These are phyloP conservation scores for Magnusiomyces sp. DNA, from an alignment of 1,139 yeast species.

Conservation along the genomic window DNA sequence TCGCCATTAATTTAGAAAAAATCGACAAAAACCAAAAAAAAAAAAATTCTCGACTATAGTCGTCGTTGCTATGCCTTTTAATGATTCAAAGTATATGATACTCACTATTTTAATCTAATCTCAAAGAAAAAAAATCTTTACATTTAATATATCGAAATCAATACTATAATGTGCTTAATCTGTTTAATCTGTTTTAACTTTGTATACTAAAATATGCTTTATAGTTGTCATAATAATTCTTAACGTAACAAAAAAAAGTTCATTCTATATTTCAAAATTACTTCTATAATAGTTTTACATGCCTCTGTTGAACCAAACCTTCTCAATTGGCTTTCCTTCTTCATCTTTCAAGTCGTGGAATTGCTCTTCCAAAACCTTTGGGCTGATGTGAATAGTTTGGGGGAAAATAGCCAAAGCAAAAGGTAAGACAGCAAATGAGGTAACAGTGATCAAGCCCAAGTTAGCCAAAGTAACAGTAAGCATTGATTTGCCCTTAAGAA, in stretches of 20 bases:
- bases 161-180: conserved; percentile 27
- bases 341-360: conserved; percentile 54
- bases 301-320: conserved; percentile 87
- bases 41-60: too few species aligned
- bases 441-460: conserved; percentile 73
- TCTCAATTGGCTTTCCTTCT: conserved; percentile 49
- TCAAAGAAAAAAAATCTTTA: too few species aligned
- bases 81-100: conserved; percentile 15
- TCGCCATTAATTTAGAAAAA: conserved; percentile 87
- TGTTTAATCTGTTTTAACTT: too few species aligned
- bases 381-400: conserved; percentile 60
- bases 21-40: conserved; percentile 28
- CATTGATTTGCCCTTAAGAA: conserved; percentile 48
- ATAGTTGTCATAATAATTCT: too few species aligned
- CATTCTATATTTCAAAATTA: too few species aligned
- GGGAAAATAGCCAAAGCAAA: conserved; percentile 96
- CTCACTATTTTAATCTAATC: conserved; percentile 57
- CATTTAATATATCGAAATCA: conserved; percentile 66
- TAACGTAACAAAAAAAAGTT: too few species aligned
- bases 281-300: conserved; percentile 37
- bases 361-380: conserved; percentile 51
- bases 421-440: conserved; percentile 82
- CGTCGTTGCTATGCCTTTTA: not conserved
- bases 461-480: conserved; percentile 61
- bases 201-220: too few species aligned